Evolutionary conservation across 306 rosid genomes (phyloP).

Genomic region (Biancaea sappan): DNA sequence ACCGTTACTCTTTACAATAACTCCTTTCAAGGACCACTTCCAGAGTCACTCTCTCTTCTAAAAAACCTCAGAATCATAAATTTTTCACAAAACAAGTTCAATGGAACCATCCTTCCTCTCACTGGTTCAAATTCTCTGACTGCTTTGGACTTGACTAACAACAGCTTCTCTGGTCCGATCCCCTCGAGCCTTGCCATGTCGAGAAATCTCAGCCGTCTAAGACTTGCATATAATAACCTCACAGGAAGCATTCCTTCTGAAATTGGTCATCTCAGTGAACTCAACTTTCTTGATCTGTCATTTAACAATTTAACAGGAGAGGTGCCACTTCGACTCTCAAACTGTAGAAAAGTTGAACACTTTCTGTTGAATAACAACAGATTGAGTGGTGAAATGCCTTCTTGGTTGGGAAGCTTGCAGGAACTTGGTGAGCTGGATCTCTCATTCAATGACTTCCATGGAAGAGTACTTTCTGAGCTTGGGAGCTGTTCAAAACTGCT

Average conservation of each 20-base stretch:
- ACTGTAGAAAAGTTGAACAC: constrained; percentile 67
- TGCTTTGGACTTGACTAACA: constrained; percentile 83
- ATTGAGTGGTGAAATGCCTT: constrained; percentile 58
- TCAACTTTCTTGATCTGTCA: constrained; percentile 83
- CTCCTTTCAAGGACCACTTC: constrained; percentile 92
- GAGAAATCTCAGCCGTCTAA: constrained; percentile 69
- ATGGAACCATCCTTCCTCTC: constrained; percentile 75
- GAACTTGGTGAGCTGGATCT: constrained; percentile 88
- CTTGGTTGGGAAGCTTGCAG: constrained; percentile 68
- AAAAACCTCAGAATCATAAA: constrained; percentile 80
- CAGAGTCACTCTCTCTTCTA: constrained; percentile 64
- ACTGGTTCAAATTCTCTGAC: constrained; percentile 64
- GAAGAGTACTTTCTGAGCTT: constrained; percentile 66
- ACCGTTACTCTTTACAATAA: constrained; percentile 88
- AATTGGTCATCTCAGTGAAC: constrained; percentile 61
- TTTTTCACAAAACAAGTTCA: constrained; percentile 80
- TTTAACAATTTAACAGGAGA: constrained; percentile 71
- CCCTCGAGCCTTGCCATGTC: constrained; percentile 65
- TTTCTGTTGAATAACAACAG: constrained; percentile 66
- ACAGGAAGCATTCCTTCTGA: constrained; percentile 65
- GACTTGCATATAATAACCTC: constrained; percentile 76
- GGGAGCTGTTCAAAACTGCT: constrained; percentile 80
- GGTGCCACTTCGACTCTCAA: constrained; percentile 57
- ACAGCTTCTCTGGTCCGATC: constrained; percentile 88
- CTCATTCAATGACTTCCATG: constrained; percentile 72